Evolutionary conservation across 2,329 filamentous ascomycete species (phyloP).

Genomic region (Arthrinium puccinioides): DNA sequence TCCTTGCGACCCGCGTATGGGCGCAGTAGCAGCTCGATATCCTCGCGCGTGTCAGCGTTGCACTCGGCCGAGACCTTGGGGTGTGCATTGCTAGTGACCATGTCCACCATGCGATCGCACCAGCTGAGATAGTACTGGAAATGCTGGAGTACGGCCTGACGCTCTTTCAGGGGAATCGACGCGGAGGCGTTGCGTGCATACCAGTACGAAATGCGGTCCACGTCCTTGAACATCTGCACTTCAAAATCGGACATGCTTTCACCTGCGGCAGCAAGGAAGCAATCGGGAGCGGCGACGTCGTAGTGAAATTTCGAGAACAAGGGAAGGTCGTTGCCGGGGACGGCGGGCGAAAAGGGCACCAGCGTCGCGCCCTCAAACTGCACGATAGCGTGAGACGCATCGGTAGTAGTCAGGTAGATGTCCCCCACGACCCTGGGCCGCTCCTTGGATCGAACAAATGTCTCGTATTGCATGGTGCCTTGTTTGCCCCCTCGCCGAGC

Average conservation of each 20-base stretch:
- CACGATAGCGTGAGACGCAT: background rate
- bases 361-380: background rate
- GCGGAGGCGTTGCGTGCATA: background rate
- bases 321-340: background rate
- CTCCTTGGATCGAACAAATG: background rate
- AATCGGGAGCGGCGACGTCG: background rate
- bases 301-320: background rate
- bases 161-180: background rate
- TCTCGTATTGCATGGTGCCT: background rate
- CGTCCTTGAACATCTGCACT: background rate
- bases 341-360: background rate
- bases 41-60: background rate
- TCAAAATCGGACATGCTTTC: background rate
- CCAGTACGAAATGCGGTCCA: conserved; percentile 1
- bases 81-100: background rate
- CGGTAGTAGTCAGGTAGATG: background rate
- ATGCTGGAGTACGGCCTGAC: background rate
- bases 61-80: background rate
- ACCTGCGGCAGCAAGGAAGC: background rate
- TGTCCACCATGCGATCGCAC: conserved; percentile 1
- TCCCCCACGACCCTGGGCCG: background rate
- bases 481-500: background rate
- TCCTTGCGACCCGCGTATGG: background rate
- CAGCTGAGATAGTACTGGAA: background rate
- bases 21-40: background rate